Base-by-base conservation (phyloP, 2,329 filamentous ascomycete genomes). In the Dothideomycetes sp. region DNA sequence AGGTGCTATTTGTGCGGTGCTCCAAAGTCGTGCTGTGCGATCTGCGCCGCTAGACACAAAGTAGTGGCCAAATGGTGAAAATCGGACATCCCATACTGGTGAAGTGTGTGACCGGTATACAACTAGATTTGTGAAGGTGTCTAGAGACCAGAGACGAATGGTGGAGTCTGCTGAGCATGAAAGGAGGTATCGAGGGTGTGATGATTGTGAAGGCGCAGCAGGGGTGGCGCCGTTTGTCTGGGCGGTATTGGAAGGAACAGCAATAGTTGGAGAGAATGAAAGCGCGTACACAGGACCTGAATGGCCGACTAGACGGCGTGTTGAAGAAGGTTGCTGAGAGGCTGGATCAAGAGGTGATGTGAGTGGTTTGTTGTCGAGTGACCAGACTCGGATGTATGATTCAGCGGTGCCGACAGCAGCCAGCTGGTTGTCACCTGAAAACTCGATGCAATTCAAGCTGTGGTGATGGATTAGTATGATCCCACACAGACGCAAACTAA, bases 381-480 rank as follows among this genome's bases (percentile, higher is more conserved):
- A 83, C 87, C 89, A 98, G 10, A 98, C 76, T 12, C 89, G 83
- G 51, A 98, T 94, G 57, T 95, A 96, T 0, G 89, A 96, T 56
- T 96, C 88, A 40, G 82, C 79, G 35, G 88, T 94, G 19, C 91
- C 93, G 16, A 80, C 84, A 17, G 91, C 91, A 29, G 91, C 84
- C 19, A 96, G 73, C 48, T 80, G 74, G 46, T 85, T 81, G 56
- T 98, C 91, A 39, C 89, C 84, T 1, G 89, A 95, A 55, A 98
- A 95, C 53, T 96, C 89, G 57, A 96, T 77, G 55, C 84, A 94
- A n/a, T 85, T 87, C 43, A 94, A 75, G 41, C 84, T 89, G 45
- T 32, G 9, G 39, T 24, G 15, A 10, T 36, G 27, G 36, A 45
- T 60, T 44, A 60, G 51, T 18, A 11, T 14, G n/a, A 5, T 2